These are phyloP conservation scores for Psilocybe subaeruginosa DNA, from an alignment of 768 basidiomycete genomes.

Conservation along the genomic window DNA sequence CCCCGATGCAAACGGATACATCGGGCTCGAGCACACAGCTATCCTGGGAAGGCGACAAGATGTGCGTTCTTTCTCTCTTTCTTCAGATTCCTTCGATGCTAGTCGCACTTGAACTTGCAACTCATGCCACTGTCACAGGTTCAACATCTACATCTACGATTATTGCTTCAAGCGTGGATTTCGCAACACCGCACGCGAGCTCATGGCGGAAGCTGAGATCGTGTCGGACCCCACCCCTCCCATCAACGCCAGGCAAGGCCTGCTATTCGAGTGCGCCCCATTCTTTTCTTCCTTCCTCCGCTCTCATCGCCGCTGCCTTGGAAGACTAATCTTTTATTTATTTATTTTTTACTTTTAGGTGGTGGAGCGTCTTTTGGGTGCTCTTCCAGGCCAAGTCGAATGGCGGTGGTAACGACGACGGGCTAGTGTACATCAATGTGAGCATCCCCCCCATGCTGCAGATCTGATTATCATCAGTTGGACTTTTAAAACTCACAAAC, in stretches of 20 bases:
- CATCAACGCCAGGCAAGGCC: conserved; percentile 82
- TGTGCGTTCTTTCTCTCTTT: conserved; percentile 48
- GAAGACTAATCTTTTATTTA: background rate
- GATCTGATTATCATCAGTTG: conserved; percentile 11
- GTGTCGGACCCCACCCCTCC: conserved; percentile 66
- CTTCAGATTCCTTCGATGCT: background rate
- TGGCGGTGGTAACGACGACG: conserved; percentile 67
- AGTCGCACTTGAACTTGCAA: too few relatives aligned
- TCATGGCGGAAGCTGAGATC: conserved; percentile 69
- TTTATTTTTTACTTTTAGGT: conserved; percentile 41
- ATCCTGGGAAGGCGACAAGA: conserved; percentile 86
- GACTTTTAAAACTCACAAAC: background rate
- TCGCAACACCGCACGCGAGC: conserved; percentile 68
- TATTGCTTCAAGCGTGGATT: conserved; percentile 84
- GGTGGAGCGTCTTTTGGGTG: conserved; percentile 93
- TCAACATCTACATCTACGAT: conserved; percentile 89
- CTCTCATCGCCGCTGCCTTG: background rate
- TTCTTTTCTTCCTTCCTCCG: conserved; percentile 21
- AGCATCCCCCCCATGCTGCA: conserved; percentile 17
- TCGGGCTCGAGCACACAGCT: conserved; percentile 29
- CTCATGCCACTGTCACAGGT: conserved; percentile 47
- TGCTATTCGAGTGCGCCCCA: conserved; percentile 73
- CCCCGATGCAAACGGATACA: conserved; percentile 24
- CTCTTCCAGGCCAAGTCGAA: conserved; percentile 81
- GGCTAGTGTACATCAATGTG: conserved; percentile 72